Evolutionary conservation across 2,329 filamentous ascomycete genomes (phyloP).

Genomic region (Aspergillus alliaceus): DNA sequence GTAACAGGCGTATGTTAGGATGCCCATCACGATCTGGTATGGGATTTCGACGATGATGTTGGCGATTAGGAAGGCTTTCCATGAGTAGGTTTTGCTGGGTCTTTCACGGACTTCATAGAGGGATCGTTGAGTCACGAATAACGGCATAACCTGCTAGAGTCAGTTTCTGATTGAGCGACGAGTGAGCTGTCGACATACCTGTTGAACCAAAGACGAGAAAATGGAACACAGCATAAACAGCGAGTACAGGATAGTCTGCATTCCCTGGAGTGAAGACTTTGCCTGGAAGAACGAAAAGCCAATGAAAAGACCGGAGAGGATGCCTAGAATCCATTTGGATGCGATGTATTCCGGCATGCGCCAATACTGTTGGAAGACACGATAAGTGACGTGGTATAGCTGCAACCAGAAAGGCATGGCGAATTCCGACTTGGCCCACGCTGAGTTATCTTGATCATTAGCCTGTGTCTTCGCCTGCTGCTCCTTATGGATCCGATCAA

Average conservation of each 20-base stretch:
- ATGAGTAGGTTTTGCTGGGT: constrained; percentile 79
- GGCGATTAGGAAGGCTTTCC: constrained; percentile 80
- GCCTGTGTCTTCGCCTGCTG: constrained; percentile 34
- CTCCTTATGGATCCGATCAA: constrained; percentile 56
- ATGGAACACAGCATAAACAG: constrained; percentile 80
- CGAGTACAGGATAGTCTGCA: constrained; percentile 82
- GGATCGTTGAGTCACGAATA: constrained; percentile 77
- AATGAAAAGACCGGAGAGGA: constrained; percentile 67
- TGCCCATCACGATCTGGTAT: constrained; percentile 74
- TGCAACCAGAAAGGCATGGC: constrained; percentile 70
- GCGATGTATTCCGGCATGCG: constrained; percentile 82
- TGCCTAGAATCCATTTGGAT: constrained; percentile 70
- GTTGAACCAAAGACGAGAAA: constrained; percentile 50
- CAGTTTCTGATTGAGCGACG: not conserved
- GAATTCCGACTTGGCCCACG: constrained; percentile 70
- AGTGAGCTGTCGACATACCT: constrained; percentile 21
- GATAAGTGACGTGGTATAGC: constrained; percentile 63
- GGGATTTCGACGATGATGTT: constrained; percentile 83
- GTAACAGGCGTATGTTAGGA: constrained; percentile 75
- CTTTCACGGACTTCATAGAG: constrained; percentile 84
- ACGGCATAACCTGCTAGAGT: constrained; percentile 60
- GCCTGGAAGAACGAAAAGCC: constrained; percentile 77
- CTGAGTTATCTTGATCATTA: constrained; percentile 34
- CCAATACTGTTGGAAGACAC: constrained; percentile 89
- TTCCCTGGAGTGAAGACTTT: constrained; percentile 69